Conservation (phyloP, 371 early-diverging fungal genomes). For the Mucor lusitanicus region DNA sequence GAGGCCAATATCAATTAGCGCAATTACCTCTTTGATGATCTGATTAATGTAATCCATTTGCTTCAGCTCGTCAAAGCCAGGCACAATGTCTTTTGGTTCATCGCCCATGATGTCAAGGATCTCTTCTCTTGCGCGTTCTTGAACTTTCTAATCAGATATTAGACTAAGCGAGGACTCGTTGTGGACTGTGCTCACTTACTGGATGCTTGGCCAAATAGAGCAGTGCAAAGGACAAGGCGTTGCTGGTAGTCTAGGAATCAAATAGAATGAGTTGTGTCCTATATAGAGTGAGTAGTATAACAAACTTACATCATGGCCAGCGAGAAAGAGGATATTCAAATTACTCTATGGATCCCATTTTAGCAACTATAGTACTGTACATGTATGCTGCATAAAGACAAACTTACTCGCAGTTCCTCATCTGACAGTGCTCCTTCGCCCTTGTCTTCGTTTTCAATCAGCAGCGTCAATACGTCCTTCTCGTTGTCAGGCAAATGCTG, state of each 20-base stretch:
- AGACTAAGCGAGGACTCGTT: background rate
- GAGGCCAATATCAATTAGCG: background rate
- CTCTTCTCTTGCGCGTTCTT: conserved; percentile 20
- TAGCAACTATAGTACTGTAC: background rate
- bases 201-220: conserved; percentile 20
- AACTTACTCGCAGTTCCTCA: conserved; percentile 11
- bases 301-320: conserved; percentile 7
- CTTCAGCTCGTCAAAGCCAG: conserved; percentile 37
- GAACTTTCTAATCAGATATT: conserved; percentile 13
- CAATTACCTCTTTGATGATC: conserved; percentile 30
- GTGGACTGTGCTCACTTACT: conserved; percentile 35
- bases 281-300: background rate
- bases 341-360: background rate
- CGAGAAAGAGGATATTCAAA: background rate
- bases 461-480: conserved; percentile 19
- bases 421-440: conserved; percentile 11
- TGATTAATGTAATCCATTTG: conserved; percentile 50
- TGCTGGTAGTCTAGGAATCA: conserved; percentile 12
- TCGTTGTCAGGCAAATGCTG: conserved; percentile 5
- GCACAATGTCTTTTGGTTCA: conserved; percentile 9
- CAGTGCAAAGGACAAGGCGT: conserved; percentile 15
- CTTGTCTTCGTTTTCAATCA: conserved; percentile 18
- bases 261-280: background rate
- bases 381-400: background rate
- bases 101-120: conserved; percentile 14